Percentiles rank a stretch among this genome's conserved stretches.
Conservation (phyloP, 1,139 yeast genomes). For the Meyerozyma elateridarum region DNA sequence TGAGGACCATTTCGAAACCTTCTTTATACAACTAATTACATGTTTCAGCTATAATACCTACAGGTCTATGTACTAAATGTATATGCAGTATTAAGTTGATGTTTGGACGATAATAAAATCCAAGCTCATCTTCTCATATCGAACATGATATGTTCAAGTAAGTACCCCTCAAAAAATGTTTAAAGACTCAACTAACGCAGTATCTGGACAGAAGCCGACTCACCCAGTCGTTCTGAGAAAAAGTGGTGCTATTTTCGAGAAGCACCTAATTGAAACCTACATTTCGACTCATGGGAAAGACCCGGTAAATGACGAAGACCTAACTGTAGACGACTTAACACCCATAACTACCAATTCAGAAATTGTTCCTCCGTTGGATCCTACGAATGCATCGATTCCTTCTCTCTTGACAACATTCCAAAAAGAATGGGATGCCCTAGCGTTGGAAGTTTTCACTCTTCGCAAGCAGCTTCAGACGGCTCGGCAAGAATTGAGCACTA, state of each 20-base stretch:
- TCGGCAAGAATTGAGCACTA: constrained; percentile 68
- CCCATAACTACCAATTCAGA: constrained; percentile 27
- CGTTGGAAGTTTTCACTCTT: constrained; percentile 73
- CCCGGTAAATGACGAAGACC: constrained; percentile 66
- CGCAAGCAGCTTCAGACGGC: constrained; percentile 67
- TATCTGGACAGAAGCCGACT: constrained; percentile 65
- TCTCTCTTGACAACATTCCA: constrained; percentile 69
- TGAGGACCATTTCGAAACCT: no score
- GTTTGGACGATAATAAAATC: no score
- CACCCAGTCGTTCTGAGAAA: constrained; percentile 74
- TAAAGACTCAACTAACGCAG: constrained; percentile 9
- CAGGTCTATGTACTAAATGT: no score
- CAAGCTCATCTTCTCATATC: constrained; percentile 2
- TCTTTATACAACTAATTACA: no score
- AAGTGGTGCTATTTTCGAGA: constrained; percentile 72
- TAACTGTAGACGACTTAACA: constrained; percentile 57
- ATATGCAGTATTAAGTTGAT: no score
- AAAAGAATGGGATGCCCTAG: constrained; percentile 86
- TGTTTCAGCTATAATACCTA: no score
- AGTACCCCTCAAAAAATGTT: neutral
- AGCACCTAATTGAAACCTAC: constrained; percentile 54
- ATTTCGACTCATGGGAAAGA: constrained; percentile 64
- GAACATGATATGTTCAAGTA: constrained; percentile 3
- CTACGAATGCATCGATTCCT: constrained; percentile 69
- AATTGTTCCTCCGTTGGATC: constrained; percentile 42